These are phyloP conservation scores for Aspergillus leporis DNA, from an alignment of 495 filamentous ascomycete species.

Conservation along the genomic window DNA sequence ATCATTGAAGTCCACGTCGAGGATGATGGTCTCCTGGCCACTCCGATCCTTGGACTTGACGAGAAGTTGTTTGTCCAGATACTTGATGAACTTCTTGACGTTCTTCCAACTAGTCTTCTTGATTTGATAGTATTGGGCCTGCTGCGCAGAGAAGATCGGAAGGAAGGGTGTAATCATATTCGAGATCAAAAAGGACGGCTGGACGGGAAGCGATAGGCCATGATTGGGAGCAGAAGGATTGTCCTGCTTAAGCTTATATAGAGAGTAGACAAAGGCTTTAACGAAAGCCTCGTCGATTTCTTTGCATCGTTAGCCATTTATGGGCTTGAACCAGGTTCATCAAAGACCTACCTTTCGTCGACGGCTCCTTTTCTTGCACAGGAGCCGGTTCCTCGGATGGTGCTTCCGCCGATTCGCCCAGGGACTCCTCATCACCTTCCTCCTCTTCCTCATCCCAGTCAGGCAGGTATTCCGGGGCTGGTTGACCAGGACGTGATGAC, in stretches of 20 bases:
- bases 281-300: constrained; percentile 71
- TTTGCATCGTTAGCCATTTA: constrained; percentile 29
- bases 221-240: constrained; percentile 48
- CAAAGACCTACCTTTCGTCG: constrained; percentile 50
- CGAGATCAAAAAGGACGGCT: constrained; percentile 65
- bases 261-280: constrained; percentile 66
- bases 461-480: constrained; percentile 50
- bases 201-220: constrained; percentile 60
- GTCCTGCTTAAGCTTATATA: constrained; percentile 56
- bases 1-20: constrained; percentile 68
- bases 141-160: constrained; percentile 55
- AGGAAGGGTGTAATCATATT: constrained; percentile 68
- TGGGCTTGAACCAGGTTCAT: neutral
- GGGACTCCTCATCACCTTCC: constrained; percentile 27
- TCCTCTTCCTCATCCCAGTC: constrained; percentile 46
- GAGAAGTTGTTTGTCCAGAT: constrained; percentile 62
- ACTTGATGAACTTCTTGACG: constrained; percentile 72
- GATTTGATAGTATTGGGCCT: constrained; percentile 62
- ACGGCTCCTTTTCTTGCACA: constrained; percentile 50
- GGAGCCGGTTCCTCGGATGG: constrained; percentile 24
- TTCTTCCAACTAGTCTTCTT: constrained; percentile 80
- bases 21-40: constrained; percentile 64
- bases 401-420: constrained; percentile 18
- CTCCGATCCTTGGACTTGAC: constrained; percentile 67
- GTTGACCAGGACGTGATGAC: constrained; percentile 52